phyloP scores from a whole-genome alignment of 257 asterid genomes.

The Gynochthodes officinalis region DNA sequence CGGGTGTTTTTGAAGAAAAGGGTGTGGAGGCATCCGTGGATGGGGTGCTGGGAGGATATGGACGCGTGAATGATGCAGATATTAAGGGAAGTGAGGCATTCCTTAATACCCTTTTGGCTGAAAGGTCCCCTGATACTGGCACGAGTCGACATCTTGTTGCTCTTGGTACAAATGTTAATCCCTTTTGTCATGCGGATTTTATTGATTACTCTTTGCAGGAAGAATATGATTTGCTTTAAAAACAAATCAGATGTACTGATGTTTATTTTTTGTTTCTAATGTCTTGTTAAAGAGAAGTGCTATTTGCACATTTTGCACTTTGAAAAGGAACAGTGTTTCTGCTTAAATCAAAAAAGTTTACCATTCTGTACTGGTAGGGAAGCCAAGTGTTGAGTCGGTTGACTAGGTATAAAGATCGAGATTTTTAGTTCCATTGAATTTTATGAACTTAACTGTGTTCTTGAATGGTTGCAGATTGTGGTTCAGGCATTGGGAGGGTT shows the following conservation, averaged over 20 bases:
- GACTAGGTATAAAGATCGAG: neutral
- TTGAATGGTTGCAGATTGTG: conserved; percentile 64
- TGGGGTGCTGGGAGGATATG: conserved; percentile 94
- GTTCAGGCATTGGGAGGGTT: conserved; percentile 93
- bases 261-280: neutral
- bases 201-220: neutral
- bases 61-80: conserved; percentile 73
- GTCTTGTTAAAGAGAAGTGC: neutral
- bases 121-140: conserved; percentile 61
- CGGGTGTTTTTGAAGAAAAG: conserved; percentile 39
- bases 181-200: neutral
- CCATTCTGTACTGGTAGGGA: neutral
- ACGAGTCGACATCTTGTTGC: conserved; percentile 58
- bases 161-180: conserved; percentile 53
- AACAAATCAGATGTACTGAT: neutral
- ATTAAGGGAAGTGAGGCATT: conserved; percentile 72
- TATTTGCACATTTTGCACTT: neutral
- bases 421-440: neutral
- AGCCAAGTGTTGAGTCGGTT: neutral
- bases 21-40: conserved; percentile 94
- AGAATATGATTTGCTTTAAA: neutral
- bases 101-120: conserved; percentile 59
- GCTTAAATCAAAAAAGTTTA: neutral
- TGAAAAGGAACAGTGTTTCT: neutral
- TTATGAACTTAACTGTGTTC: neutral